Conservation (phyloP, 371 early-diverging fungal species). For the Haplosporangium sp. region DNA sequence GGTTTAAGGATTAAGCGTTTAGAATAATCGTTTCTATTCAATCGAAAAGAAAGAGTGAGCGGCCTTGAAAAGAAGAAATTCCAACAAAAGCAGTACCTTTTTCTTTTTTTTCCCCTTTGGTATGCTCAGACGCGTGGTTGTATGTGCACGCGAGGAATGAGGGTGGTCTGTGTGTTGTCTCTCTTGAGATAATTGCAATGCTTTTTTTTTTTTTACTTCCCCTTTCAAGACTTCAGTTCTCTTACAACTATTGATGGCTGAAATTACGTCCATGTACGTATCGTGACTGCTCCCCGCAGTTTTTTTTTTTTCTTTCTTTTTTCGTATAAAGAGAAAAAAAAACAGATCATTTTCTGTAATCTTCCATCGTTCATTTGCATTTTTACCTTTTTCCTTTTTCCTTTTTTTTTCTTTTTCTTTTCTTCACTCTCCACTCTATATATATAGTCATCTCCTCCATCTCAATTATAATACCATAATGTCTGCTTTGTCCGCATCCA, state of each 20-base stretch:
- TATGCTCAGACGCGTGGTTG: background rate
- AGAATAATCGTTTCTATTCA: background rate
- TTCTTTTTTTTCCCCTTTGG: no score
- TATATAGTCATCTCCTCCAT: no score
- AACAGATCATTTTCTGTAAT: conserved; percentile 4
- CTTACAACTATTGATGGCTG: background rate
- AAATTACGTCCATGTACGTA: conserved; percentile 8
- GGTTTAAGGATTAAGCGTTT: background rate
- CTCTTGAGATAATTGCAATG: background rate
- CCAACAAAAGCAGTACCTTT: conserved; percentile 12
- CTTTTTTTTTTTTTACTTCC: background rate
- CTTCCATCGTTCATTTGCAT: background rate
- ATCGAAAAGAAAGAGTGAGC: background rate
- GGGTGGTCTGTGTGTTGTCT: background rate
- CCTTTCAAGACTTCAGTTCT: no score
- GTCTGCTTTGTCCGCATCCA: conserved; percentile 72
- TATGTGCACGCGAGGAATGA: background rate
- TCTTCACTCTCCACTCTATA: no score
- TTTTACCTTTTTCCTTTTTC: no score
- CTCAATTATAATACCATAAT: no score
- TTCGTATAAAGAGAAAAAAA: conserved; percentile 4
- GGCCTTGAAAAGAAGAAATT: conserved; percentile 16
- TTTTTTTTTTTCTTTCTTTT: background rate
- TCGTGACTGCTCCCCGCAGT: conserved; percentile 16
- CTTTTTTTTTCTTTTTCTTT: no score